Base-by-base conservation (phyloP, 805 yeast genomes). In the Cyberlindnera samutprakarnensis region DNA sequence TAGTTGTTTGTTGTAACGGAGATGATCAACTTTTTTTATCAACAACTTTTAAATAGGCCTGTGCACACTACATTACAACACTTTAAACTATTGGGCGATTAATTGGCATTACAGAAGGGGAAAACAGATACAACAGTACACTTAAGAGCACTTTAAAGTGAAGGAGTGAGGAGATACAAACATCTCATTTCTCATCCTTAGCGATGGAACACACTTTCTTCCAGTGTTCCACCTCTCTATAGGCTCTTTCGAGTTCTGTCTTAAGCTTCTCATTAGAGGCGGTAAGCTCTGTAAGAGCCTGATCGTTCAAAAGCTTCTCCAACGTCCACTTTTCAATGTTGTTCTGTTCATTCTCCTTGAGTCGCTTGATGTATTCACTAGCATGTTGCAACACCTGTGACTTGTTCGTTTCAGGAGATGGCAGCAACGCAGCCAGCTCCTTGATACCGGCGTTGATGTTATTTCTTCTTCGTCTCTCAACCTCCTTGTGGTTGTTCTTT, bases 321-420 rank as follows among this genome's bases (percentile, higher is more conserved):
- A 90, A 68, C 6, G 96, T 88, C 85, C 94, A 85, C 63, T 92
- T 90, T 59, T 90, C 96, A 48, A 86, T 79, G 53, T 84, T 83
- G 49, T 81, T 78, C 57, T 75, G 78, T 59, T 88, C 96, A 48
- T 84, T 85, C 48, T 85, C 95, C 59, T 87, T 84, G 53, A 92
- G 70, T 59, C 88, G 74, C 57, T 80, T 77, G 55, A 92, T 92
- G 52, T 82, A 86, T 53, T 88, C 96, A 21, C 85, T 90, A 4
- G 95, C 95, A 38, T 90, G 71, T 49, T 76, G 78, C 45, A 92
- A 67, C 38, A 90, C 84, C 54, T 86, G 90, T 13, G 96, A 82
- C 66, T 92, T 92, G 59, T 90, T 90, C 35, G 84, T 74, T 51
- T 86, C 95, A 30, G 77, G 73, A 11, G 84, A 75, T 13, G 95